These are phyloP conservation scores for Botrytis paeoniae DNA, from an alignment of 2,329 filamentous ascomycete genomes.

Conservation along the genomic window DNA sequence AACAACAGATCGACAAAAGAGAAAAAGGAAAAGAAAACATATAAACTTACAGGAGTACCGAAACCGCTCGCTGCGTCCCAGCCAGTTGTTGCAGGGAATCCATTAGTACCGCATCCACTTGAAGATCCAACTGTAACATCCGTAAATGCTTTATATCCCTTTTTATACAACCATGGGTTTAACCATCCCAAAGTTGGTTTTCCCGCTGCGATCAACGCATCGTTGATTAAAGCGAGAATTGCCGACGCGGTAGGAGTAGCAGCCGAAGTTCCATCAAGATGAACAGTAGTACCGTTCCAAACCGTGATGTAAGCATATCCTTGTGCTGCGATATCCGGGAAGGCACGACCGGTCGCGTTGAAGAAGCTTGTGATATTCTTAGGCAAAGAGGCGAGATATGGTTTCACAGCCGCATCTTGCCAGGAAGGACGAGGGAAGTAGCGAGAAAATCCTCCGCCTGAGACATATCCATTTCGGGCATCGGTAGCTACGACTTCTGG, in stretches of 20 bases:
- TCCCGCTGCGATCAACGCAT: slow-evolving; percentile 53
- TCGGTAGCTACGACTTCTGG: slow-evolving; percentile 42
- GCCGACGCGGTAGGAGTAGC: slow-evolving; percentile 54
- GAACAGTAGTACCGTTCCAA: slow-evolving; percentile 39
- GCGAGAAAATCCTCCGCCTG: slow-evolving; percentile 51
- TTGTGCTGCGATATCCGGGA: slow-evolving; percentile 53
- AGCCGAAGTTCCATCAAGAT: slow-evolving; percentile 51
- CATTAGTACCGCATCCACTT: slow-evolving; percentile 39
- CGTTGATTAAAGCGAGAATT: slow-evolving; percentile 60
- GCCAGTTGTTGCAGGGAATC: slow-evolving; percentile 34
- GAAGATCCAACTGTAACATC: slow-evolving; percentile 42
- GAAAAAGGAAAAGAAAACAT: too few relatives aligned
- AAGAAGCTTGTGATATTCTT: slow-evolving; percentile 46
- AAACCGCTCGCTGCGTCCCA: slow-evolving; percentile 42
- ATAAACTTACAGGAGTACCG: slow-evolving; percentile 35
- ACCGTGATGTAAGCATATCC: slow-evolving; percentile 51
- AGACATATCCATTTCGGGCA: slow-evolving; percentile 35
- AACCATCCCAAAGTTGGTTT: slow-evolving; percentile 44
- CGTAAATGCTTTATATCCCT: slow-evolving; percentile 39
- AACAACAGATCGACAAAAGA: too few relatives aligned
- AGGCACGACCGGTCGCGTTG: slow-evolving; percentile 45
- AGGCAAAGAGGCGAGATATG: slow-evolving; percentile 44
- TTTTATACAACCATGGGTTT: slow-evolving; percentile 44
- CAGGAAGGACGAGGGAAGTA: slow-evolving; percentile 47
- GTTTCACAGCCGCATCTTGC: slow-evolving; percentile 43